These are phyloP conservation scores for Talaromyces albobiverticillius DNA, from an alignment of 2,329 filamentous ascomycete genomes.

Conservation along the genomic window DNA sequence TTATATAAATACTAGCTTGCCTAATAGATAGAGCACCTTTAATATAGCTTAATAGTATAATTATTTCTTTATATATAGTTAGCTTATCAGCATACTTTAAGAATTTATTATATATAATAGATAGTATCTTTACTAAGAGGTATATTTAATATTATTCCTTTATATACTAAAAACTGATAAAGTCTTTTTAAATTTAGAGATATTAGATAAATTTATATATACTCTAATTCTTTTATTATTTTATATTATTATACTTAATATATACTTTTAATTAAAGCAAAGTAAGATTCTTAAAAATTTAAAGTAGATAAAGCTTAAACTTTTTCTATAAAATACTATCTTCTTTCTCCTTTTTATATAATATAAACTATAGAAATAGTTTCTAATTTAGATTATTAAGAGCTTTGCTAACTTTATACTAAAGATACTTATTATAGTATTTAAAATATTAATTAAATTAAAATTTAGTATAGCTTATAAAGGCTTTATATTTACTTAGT, in stretches of 20 bases:
- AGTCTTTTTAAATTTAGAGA: not conserved
- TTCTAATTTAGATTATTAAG: not conserved
- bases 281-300: not conserved
- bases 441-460: not conserved
- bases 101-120: not conserved
- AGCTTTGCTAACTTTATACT: not conserved
- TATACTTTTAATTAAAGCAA: not conserved
- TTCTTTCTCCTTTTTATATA: not conserved
- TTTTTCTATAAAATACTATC: not conserved
- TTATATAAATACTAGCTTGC: no score
- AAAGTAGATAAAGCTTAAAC: not conserved
- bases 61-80: not conserved
- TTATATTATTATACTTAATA: not conserved
- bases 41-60: not conserved
- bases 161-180: not conserved
- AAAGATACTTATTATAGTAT: not conserved
- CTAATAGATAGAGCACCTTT: no score
- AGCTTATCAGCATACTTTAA: not conserved
- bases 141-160: not conserved
- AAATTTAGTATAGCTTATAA: not conserved
- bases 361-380: not conserved
- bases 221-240: not conserved
- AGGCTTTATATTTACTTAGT: not conserved
- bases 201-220: not conserved
- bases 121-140: not conserved